These are phyloP conservation scores for Candida pseudofarinosa DNA, from an alignment of 805 yeast genomes.

Conservation along the genomic window DNA sequence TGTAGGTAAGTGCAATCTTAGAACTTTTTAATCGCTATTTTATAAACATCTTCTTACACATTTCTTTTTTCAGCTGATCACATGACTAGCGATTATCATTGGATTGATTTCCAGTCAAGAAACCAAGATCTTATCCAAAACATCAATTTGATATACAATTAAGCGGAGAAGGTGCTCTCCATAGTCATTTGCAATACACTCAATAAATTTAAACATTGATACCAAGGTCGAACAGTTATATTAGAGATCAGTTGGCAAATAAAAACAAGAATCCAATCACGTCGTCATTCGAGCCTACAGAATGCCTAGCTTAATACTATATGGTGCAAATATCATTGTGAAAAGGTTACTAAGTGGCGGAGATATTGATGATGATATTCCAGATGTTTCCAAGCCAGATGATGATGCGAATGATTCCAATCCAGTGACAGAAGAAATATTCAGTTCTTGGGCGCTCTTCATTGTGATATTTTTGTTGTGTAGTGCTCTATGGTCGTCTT, in stretches of 20 bases:
- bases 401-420: slow-evolving; percentile 56
- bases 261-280: too few species aligned
- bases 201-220: too few species aligned
- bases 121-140: too few species aligned
- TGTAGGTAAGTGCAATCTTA: too few species aligned
- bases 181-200: too few species aligned
- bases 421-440: slow-evolving; percentile 91
- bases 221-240: too few species aligned
- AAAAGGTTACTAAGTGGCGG: slow-evolving; percentile 25
- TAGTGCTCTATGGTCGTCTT: slow-evolving; percentile 92
- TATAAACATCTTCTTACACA: background rate
- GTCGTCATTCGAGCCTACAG: slow-evolving; percentile 2
- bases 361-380: slow-evolving; percentile 30
- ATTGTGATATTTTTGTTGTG: slow-evolving; percentile 76
- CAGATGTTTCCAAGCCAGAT: slow-evolving; percentile 45
- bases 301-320: slow-evolving; percentile 26
- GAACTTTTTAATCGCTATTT: background rate
- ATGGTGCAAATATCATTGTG: slow-evolving; percentile 22
- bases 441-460: slow-evolving; percentile 95
- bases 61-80: background rate
- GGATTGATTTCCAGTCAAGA: background rate
- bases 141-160: too few species aligned
- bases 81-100: background rate
- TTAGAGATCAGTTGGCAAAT: too few species aligned
- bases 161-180: too few species aligned